Percentiles rank a stretch among this genome's conserved stretches.
Evolutionary conservation across 257 asterid genomes (phyloP).

Genomic region (Phtheirospermum japonicum): DNA sequence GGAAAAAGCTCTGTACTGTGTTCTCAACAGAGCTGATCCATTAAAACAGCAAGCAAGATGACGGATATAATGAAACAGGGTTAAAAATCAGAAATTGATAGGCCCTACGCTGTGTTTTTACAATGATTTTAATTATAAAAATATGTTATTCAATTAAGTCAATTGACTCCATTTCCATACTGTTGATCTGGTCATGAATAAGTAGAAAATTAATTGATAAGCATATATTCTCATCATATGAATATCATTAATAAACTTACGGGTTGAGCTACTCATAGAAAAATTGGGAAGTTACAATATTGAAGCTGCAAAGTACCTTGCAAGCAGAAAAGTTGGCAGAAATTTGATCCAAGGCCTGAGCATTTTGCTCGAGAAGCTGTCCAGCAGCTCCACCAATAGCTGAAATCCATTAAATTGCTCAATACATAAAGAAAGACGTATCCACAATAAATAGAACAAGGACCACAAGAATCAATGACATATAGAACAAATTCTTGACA

Average conservation of each 20-base stretch:
- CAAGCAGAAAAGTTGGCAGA: slow-evolving; percentile 58
- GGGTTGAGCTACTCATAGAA: slow-evolving; percentile 14
- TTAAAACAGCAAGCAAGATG: slow-evolving; percentile 19
- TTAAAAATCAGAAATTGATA: slow-evolving; percentile 8
- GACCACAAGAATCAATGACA: slow-evolving; percentile 18
- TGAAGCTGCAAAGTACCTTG: slow-evolving; percentile 48
- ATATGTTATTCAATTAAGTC: neutral
- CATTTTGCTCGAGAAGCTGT: slow-evolving; percentile 69
- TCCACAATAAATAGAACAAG: slow-evolving; percentile 16
- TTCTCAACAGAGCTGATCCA: slow-evolving; percentile 16
- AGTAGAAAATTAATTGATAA: too few relatives aligned
- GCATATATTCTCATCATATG: neutral
- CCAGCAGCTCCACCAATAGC: slow-evolving; percentile 78
- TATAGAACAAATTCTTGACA: neutral
- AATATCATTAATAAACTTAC: slow-evolving; percentile 17
- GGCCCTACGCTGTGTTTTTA: neutral
- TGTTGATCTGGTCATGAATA: neutral
- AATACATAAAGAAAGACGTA: neutral
- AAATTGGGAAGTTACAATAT: neutral
- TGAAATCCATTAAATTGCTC: slow-evolving; percentile 39
- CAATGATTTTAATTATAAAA: neutral
- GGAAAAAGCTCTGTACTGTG: slow-evolving; percentile 13
- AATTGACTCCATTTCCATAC: slow-evolving; percentile 7
- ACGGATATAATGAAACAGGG: neutral
- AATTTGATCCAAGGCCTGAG: slow-evolving; percentile 75